phyloP scores from a whole-genome alignment of 257 asterid species.

The Fraxinus pennsylvanica region DNA sequence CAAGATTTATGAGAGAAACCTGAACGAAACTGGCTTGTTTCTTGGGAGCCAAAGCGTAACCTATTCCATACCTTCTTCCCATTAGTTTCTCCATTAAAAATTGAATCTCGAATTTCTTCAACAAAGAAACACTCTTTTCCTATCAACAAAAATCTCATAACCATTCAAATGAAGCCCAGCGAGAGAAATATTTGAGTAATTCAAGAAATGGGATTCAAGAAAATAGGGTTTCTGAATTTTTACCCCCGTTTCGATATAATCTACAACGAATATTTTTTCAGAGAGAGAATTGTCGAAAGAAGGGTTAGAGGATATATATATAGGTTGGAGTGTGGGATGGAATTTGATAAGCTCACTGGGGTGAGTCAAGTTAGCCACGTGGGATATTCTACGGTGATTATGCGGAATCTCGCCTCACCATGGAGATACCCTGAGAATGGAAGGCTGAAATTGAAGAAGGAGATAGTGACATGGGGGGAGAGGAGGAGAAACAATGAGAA shows the following conservation, averaged over 20 bases:
- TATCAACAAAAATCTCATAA: slow-evolving; percentile 33
- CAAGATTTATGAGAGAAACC: slow-evolving; percentile 50
- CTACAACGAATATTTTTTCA: slow-evolving; percentile 19
- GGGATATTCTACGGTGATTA: background rate
- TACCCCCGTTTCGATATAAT: slow-evolving; percentile 13
- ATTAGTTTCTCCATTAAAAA: slow-evolving; percentile 40
- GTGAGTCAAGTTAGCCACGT: background rate
- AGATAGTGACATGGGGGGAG: background rate
- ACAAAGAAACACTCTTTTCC: slow-evolving; percentile 5
- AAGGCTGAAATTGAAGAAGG: background rate
- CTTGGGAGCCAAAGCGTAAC: slow-evolving; percentile 79
- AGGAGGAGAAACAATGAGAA: background rate
- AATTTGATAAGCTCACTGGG: background rate
- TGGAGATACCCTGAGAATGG: background rate
- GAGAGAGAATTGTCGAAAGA: slow-evolving; percentile 1
- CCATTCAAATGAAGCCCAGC: slow-evolving; percentile 21
- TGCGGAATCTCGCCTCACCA: slow-evolving; percentile 18
- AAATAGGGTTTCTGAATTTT: slow-evolving; percentile 22
- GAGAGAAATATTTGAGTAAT: background rate
- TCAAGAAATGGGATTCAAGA: slow-evolving; percentile 8
- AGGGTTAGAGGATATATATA: slow-evolving; percentile 5
- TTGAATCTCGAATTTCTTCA: background rate
- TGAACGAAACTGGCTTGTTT: slow-evolving; percentile 73
- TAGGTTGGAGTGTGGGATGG: background rate
- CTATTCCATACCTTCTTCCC: slow-evolving; percentile 54